phyloP scores from a whole-genome alignment of 2,329 filamentous ascomycete genomes.

The Pseudocercospora fuligena region DNA sequence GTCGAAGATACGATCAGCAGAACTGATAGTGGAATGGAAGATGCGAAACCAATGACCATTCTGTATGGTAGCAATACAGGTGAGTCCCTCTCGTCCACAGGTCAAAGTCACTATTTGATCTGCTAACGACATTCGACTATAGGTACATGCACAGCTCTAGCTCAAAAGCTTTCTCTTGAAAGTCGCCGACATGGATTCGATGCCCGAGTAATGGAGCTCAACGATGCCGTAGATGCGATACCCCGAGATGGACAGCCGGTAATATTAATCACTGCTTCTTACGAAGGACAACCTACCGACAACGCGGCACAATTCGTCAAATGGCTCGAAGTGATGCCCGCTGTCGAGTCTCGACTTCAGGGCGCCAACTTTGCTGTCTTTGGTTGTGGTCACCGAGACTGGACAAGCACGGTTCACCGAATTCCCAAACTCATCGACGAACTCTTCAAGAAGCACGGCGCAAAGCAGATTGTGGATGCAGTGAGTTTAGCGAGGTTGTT shows the following conservation, averaged over 20 bases:
- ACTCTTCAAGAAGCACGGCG: conserved; percentile 57
- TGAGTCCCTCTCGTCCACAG: no score
- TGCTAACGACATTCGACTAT: no score
- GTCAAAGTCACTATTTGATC: no score
- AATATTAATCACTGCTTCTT: conserved; percentile 55
- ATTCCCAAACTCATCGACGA: conserved; percentile 67
- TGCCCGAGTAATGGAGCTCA: neutral
- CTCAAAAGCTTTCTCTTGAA: neutral
- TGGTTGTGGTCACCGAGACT: conserved; percentile 66
- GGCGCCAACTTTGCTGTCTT: conserved; percentile 70
- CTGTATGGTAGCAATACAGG: conserved; percentile 76
- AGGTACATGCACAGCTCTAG: neutral
- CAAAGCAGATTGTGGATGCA: conserved; percentile 34
- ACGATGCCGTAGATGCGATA: neutral
- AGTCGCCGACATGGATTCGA: neutral
- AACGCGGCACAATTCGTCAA: conserved; percentile 71
- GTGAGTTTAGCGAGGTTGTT: no score
- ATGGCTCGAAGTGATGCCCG: conserved; percentile 65
- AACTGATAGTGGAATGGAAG: conserved; percentile 38
- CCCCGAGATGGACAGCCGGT: neutral
- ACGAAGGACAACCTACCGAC: conserved; percentile 73
- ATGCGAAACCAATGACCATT: conserved; percentile 60
- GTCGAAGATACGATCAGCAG: neutral
- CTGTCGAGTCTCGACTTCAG: conserved; percentile 41
- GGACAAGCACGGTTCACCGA: conserved; percentile 65